A percentile compares a stretch with the other conserved stretches of the same genome.
Conservation (phyloP, 2,329 filamentous ascomycete species). For the Fusarium mundagurra region DNA sequence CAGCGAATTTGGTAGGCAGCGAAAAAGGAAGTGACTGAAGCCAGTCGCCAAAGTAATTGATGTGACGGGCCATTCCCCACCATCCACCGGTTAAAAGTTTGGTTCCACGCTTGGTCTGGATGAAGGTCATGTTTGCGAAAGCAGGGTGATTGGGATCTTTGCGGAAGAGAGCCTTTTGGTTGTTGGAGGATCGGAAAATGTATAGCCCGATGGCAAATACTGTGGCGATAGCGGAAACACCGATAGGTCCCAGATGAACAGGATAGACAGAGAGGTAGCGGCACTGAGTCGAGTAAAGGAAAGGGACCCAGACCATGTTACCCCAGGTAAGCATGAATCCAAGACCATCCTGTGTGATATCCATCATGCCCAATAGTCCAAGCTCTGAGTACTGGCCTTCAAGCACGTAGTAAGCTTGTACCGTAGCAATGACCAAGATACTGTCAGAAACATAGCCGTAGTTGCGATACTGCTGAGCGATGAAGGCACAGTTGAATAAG, state of each 20-base stretch:
- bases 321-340: slow-evolving; percentile 94
- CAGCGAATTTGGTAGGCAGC: slow-evolving; percentile 83
- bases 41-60: slow-evolving; percentile 96
- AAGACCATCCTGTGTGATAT: slow-evolving; percentile 89
- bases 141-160: slow-evolving; percentile 81
- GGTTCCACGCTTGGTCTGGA: slow-evolving; percentile 82
- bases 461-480: slow-evolving; percentile 85
- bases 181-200: slow-evolving; percentile 90
- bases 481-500: slow-evolving; percentile 81
- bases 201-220: slow-evolving; percentile 77
- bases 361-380: slow-evolving; percentile 88
- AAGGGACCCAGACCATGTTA: slow-evolving; percentile 90
- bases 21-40: slow-evolving; percentile 88
- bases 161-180: slow-evolving; percentile 92
- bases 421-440: slow-evolving; percentile 77
- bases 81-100: slow-evolving; percentile 84
- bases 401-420: slow-evolving; percentile 83
- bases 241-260: slow-evolving; percentile 73
- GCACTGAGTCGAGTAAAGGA: slow-evolving; percentile 83
- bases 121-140: slow-evolving; percentile 80
- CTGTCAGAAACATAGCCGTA: slow-evolving; percentile 85
- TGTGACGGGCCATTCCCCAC: slow-evolving; percentile 90
- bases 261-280: slow-evolving; percentile 86
- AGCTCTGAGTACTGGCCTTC: slow-evolving; percentile 87
- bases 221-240: slow-evolving; percentile 69